A percentile compares a stretch with the other conserved stretches of the same genome.
Evolutionary conservation across 352 stramenopile genomes (phyloP).

Genomic region (Phytophthora pini): DNA sequence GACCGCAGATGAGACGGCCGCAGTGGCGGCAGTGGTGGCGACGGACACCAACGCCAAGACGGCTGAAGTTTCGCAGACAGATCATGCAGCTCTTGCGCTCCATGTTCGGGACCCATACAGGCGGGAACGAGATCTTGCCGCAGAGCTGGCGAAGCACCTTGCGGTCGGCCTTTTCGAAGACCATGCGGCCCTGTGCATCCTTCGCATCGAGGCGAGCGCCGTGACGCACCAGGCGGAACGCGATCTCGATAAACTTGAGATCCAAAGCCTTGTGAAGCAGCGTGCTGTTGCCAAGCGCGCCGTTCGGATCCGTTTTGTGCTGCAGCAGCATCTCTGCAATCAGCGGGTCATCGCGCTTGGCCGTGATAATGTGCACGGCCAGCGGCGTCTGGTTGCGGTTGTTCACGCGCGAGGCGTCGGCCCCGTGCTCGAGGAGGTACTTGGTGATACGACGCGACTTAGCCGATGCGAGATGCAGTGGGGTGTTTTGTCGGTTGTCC

Average conservation of each 20-base stretch:
- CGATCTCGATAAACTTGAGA: slow-evolving; percentile 74
- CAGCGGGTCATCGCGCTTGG: slow-evolving; percentile 76
- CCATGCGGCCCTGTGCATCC: slow-evolving; percentile 77
- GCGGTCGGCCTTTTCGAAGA: slow-evolving; percentile 86
- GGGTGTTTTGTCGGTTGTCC: slow-evolving; percentile 80
- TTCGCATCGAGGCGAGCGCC: slow-evolving; percentile 81
- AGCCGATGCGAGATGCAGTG: slow-evolving; percentile 77
- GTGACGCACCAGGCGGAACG: slow-evolving; percentile 76
- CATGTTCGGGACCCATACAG: slow-evolving; percentile 82
- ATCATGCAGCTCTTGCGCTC: slow-evolving; percentile 83
- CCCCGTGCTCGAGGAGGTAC: slow-evolving; percentile 78
- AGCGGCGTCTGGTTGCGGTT: slow-evolving; percentile 76
- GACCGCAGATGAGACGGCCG: slow-evolving; percentile 77
- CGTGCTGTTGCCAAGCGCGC: slow-evolving; percentile 65
- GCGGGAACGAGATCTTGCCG: slow-evolving; percentile 77
- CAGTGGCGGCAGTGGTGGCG: slow-evolving; percentile 90
- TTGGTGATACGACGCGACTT: slow-evolving; percentile 87
- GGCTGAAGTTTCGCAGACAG: slow-evolving; percentile 77
- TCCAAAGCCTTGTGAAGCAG: slow-evolving; percentile 82
- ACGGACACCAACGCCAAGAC: slow-evolving; percentile 64
- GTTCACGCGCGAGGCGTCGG: slow-evolving; percentile 68
- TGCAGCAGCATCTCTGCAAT: slow-evolving; percentile 83
- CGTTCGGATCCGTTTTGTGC: slow-evolving; percentile 79
- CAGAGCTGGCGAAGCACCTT: slow-evolving; percentile 78
- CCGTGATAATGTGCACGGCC: slow-evolving; percentile 80